These are phyloP conservation scores for Begonia masoniana DNA, from an alignment of 306 rosid genomes.

Conservation along the genomic window DNA sequence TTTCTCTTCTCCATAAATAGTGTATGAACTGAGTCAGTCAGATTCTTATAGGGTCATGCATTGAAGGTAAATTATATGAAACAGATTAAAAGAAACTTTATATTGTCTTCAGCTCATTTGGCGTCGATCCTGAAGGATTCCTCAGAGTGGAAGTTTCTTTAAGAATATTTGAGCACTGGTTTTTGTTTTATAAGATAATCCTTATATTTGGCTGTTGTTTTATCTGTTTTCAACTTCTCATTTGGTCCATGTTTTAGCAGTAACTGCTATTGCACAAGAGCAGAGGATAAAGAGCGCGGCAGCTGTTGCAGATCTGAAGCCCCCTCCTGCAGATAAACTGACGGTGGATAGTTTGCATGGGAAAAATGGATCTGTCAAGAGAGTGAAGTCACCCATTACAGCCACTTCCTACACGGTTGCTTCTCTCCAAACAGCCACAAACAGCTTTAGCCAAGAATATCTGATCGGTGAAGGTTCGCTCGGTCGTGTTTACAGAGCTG, in stretches of 20 bases:
- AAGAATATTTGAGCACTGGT: no score
- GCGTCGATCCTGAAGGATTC: no score
- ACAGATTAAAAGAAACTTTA: no score
- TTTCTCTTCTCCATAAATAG: no score
- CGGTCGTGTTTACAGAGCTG: constrained; percentile 93
- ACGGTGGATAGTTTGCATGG: constrained; percentile 45
- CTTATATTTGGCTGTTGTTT: no score
- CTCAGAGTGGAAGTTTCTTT: no score
- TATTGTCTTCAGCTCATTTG: no score
- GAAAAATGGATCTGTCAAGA: constrained; percentile 65
- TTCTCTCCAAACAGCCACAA: constrained; percentile 86
- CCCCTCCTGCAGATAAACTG: constrained; percentile 69
- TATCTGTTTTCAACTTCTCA: no score
- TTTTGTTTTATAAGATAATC: no score
- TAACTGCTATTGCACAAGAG: constrained; percentile 62
- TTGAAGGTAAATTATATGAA: no score
- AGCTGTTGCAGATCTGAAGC: constrained; percentile 60
- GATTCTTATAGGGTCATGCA: no score
- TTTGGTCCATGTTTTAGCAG: constrained; percentile 21
- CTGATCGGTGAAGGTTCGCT: constrained; percentile 96
- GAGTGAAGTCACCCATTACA: constrained; percentile 80
- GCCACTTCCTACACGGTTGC: constrained; percentile 81
- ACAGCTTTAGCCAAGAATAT: constrained; percentile 93
- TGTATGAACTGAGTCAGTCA: no score
- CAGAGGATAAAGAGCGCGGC: constrained; percentile 52